Percentiles rank a stretch among this genome's conserved stretches.
Evolutionary conservation across 371 early-diverging fungal species (phyloP).

Genomic region (Rhizopus stolonifer): DNA sequence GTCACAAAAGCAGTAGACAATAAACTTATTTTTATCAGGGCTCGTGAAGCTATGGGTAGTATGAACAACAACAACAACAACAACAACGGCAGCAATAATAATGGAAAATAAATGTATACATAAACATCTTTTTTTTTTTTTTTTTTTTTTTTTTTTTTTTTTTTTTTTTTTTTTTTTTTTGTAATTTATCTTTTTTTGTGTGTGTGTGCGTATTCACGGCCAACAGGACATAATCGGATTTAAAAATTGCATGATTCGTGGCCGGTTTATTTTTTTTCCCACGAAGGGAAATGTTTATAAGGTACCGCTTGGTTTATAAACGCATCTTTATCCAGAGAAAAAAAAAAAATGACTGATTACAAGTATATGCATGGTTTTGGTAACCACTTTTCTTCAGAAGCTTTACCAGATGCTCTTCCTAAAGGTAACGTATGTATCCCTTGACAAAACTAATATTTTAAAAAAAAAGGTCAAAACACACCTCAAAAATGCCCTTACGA

Average conservation of each 20-base stretch:
- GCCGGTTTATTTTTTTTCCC: slow-evolving; percentile 4
- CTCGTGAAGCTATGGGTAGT: slow-evolving; percentile 65
- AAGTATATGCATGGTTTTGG: slow-evolving; percentile 73
- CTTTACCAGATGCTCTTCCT: slow-evolving; percentile 85
- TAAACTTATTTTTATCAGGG: slow-evolving; percentile 39
- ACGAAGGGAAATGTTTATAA: not conserved
- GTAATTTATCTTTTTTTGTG: no score
- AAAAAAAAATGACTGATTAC: slow-evolving; percentile 26
- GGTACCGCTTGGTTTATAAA: no score
- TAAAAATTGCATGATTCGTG: not conserved
- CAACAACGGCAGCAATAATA: not conserved
- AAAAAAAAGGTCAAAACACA: slow-evolving; percentile 74
- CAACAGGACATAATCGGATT: slow-evolving; percentile 5
- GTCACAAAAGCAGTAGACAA: slow-evolving; percentile 4
- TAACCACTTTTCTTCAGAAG: slow-evolving; percentile 85
- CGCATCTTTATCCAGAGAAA: not conserved
- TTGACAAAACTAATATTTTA: not conserved
- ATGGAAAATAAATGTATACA: not conserved
- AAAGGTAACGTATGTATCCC: slow-evolving; percentile 46
- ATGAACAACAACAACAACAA: not conserved
- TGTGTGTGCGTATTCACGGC: not conserved
- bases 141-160: not conserved
- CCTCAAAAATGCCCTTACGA: slow-evolving; percentile 91
- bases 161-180: not conserved
- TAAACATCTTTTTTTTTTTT: not conserved